Evolutionary conservation across 257 asterid species (phyloP).

Genomic region (Hygrophila difformis): DNA sequence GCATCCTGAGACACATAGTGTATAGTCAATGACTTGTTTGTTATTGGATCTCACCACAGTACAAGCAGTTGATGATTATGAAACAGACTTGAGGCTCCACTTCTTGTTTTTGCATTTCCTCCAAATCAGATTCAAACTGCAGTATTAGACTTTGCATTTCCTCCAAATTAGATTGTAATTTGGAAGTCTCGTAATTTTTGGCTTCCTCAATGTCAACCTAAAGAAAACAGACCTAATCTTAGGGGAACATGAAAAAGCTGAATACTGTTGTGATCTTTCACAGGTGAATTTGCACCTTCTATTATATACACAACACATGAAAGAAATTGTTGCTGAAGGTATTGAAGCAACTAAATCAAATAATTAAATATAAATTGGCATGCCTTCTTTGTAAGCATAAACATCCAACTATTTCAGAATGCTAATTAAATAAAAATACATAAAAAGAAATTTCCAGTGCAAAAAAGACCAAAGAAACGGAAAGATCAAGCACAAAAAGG

Average conservation of each 20-base stretch:
- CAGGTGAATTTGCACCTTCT: background rate
- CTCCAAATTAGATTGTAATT: constrained; percentile 50
- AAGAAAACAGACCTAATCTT: background rate
- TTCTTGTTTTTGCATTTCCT: background rate
- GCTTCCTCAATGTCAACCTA: constrained; percentile 46
- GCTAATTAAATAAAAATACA: too few species aligned
- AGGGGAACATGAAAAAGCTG: constrained; percentile 4
- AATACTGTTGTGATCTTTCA: background rate
- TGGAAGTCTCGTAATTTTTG: constrained; percentile 46
- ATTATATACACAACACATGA: too few species aligned
- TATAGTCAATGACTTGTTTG: background rate
- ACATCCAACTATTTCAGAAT: too few species aligned
- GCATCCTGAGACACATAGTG: background rate
- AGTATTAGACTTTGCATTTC: constrained; percentile 31
- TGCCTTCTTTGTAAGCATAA: too few species aligned
- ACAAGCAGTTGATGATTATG: background rate
- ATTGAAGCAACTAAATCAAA: too few species aligned
- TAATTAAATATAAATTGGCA: too few species aligned
- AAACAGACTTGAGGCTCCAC: background rate
- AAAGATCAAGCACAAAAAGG: too few species aligned
- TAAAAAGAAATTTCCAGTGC: too few species aligned
- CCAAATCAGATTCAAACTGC: too few species aligned
- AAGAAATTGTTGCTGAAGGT: too few species aligned
- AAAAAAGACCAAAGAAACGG: too few species aligned
- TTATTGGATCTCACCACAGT: background rate